Evolutionary conservation across 2,329 filamentous ascomycete genomes (phyloP).

Genomic region (Cercospora beticola): DNA sequence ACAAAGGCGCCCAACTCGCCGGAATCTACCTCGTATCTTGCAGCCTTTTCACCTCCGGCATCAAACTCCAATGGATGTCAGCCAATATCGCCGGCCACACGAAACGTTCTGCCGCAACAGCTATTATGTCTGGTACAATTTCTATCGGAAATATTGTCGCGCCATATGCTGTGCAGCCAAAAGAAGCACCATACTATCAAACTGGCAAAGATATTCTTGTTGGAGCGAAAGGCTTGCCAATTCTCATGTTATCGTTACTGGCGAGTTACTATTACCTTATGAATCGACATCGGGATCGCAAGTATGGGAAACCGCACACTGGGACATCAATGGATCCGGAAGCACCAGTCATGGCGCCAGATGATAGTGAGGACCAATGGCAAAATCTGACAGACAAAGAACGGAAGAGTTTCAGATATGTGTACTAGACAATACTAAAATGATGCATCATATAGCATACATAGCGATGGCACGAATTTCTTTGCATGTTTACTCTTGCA

Average conservation of each 20-base stretch:
- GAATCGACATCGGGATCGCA: constrained; percentile 19
- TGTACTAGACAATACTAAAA: not conserved
- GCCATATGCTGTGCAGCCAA: constrained; percentile 41
- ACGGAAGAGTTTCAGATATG: constrained; percentile 19
- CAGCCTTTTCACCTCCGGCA: constrained; percentile 30
- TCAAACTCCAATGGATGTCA: constrained; percentile 35
- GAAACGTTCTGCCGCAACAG: constrained; percentile 59
- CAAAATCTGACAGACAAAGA: constrained; percentile 21
- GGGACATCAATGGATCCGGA: not conserved
- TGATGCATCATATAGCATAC: not conserved
- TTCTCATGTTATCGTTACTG: constrained; percentile 44
- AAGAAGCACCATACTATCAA: constrained; percentile 41
- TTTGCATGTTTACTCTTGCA: too few relatives aligned
- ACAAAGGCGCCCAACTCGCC: constrained; percentile 46
- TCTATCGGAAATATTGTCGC: constrained; percentile 45
- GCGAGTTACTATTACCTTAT: constrained; percentile 40
- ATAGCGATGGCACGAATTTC: not conserved
- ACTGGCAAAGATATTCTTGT: constrained; percentile 46
- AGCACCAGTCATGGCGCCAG: not conserved
- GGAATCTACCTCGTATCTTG: constrained; percentile 43
- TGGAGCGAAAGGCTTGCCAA: constrained; percentile 35
- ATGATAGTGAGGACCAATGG: constrained; percentile 12
- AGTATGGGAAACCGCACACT: constrained; percentile 13
- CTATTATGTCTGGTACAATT: constrained; percentile 44
- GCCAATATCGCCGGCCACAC: constrained; percentile 68